Evolutionary conservation across 148 eudicot genomes (phyloP), one percentile per base, ranked within the genome.

Genomic region (Vaccinium macrocarpon): DNA sequence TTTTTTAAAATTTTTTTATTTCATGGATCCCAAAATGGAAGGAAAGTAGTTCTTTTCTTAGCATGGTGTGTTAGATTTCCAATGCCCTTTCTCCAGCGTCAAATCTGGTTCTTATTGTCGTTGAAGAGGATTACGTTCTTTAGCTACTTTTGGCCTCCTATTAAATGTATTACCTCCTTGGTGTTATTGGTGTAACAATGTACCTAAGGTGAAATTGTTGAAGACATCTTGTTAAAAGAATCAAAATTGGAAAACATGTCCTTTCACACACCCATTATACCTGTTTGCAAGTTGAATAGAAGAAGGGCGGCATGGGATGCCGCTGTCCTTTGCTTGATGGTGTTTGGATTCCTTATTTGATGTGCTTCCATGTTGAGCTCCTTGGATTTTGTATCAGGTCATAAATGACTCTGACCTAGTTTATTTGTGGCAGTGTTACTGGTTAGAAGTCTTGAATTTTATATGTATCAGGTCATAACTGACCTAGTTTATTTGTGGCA

Each of bases 111-210:
- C 78, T 70, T 38, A 14, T 71, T 9, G n/a, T 61, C 73, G 27
- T 55, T 85, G 57, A 55, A 79, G 86, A 51, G 46, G 52, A 21
- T 71, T 42, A 7, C 46, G 13, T 74, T 59, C 49, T 46, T n/a
- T 23, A 29, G 64, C 52, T 49, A 81, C 49, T 82, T 35, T 50
- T 85, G 77, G 70, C 81, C 82, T 51, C 79, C 15, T 25, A 72
- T 23, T 85, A 56, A 71, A 48, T 18, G 55, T 70, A 18, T 27
- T 27, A 18, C 19, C 5, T 10, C 25, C 35, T 70, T 12, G 12
- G 32, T 53, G 62, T 18, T 38, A 46, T 79, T 79, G 29, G 72
- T 14, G 18, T 19, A 80, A 62, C 46, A 62, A 62, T 46, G 53
- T 51, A 62, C 35, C 16, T 42, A 12, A 5, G 62, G 68, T 46